Conservation (phyloP, 1,139 yeast genomes). For the Lodderomyces theae region DNA sequence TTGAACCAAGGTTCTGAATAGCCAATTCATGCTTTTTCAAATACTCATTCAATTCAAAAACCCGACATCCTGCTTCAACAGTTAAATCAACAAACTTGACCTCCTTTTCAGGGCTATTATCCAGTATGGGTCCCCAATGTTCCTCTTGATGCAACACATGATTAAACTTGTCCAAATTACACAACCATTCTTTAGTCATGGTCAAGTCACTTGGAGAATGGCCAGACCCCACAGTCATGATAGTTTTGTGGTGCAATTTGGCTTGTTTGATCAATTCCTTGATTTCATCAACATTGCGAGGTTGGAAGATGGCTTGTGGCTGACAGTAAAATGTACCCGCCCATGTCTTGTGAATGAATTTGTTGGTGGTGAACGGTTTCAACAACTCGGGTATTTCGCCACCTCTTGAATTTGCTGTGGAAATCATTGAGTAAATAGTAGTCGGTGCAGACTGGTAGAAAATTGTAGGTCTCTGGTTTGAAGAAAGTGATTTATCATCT, state of each 20-base stretch:
- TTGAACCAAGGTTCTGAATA: constrained; percentile 88
- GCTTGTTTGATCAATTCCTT: constrained; percentile 66
- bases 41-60: constrained; percentile 71
- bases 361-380: constrained; percentile 34
- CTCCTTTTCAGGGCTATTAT: constrained; percentile 21
- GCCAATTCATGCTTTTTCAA: constrained; percentile 68
- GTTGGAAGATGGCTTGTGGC: constrained; percentile 80
- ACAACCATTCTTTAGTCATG: constrained; percentile 84
- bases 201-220: constrained; percentile 94
- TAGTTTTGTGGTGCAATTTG: constrained; percentile 53
- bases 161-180: constrained; percentile 78
- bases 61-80: constrained; percentile 87
- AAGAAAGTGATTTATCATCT: too few relatives aligned
- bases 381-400: constrained; percentile 29
- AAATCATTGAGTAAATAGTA: constrained; percentile 8
- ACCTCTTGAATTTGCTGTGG: constrained; percentile 6
- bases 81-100: constrained; percentile 83
- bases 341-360: constrained; percentile 70
- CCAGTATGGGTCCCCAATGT: constrained; percentile 33
- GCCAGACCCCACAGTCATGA: constrained; percentile 89
- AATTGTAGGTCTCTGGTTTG: too few relatives aligned
- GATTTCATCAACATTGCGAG: constrained; percentile 62
- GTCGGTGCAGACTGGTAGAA: neutral
- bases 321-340: constrained; percentile 81
- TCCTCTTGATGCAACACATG: constrained; percentile 45